Conservation (phyloP, 1,139 yeast species). For the Scheffersomyces quercinus region DNA sequence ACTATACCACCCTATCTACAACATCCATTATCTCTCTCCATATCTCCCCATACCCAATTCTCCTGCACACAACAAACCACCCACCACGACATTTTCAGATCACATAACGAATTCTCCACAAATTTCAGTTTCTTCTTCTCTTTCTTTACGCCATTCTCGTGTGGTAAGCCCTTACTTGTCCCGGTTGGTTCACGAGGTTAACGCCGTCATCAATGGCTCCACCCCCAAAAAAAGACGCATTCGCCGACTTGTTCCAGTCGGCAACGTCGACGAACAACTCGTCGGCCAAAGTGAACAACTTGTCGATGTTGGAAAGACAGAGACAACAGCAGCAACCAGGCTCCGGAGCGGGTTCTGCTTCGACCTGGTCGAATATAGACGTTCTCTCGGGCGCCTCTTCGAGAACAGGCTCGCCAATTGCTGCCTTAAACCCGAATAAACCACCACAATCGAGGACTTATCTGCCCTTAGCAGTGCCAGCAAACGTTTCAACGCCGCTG, state of each 20-base stretch:
- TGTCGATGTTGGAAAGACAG: constrained; percentile 24
- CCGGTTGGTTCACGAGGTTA: too few relatives aligned
- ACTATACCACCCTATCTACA: too few relatives aligned
- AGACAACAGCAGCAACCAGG: constrained; percentile 10
- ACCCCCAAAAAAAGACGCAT: constrained; percentile 49
- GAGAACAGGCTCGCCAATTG: constrained; percentile 4
- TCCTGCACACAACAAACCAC: too few relatives aligned
- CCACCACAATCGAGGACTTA: neutral
- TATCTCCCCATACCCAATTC: too few relatives aligned
- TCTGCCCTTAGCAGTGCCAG: neutral
- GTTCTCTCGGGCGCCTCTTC: constrained; percentile 3
- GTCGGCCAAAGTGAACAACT: constrained; percentile 10
- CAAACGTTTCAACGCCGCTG: neutral
- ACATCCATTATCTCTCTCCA: too few relatives aligned
- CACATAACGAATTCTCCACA: too few relatives aligned
- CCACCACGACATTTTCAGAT: too few relatives aligned
- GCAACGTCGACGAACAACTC: constrained; percentile 22
- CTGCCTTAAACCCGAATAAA: neutral
- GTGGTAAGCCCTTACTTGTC: too few relatives aligned
- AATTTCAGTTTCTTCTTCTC: too few relatives aligned
- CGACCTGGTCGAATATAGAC: constrained; percentile 24
- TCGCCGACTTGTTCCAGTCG: constrained; percentile 47
- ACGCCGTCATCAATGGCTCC: constrained; percentile 1
- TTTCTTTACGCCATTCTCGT: too few relatives aligned
- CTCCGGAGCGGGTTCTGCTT: neutral